Evolutionary conservation across 2,329 filamentous ascomycete genomes (phyloP).

Genomic region (Cyphellophora attinorum): DNA sequence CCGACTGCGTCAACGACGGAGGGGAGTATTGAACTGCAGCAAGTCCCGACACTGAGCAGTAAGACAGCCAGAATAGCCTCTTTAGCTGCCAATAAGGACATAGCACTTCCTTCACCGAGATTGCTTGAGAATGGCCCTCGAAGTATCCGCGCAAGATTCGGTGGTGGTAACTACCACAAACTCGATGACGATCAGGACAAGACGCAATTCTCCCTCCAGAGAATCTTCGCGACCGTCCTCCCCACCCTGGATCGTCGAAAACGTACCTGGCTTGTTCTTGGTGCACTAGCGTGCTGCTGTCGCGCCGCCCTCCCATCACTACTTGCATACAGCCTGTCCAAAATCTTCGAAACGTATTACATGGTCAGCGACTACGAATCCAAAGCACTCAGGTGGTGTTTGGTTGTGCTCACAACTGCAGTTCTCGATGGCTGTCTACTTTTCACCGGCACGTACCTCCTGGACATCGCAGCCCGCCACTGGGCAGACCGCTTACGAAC

Average conservation of each 20-base stretch:
- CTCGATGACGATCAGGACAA: background rate
- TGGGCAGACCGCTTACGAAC: constrained; percentile 68
- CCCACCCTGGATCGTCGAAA: constrained; percentile 47
- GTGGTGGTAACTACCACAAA: background rate
- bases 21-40: too few relatives aligned
- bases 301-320: constrained; percentile 60
- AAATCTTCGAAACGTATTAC: constrained; percentile 63
- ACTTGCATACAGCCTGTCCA: constrained; percentile 68
- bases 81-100: too few relatives aligned
- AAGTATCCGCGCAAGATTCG: background rate
- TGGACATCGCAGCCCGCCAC: constrained; percentile 61
- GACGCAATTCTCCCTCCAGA: background rate
- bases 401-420: constrained; percentile 60
- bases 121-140: background rate
- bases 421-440: constrained; percentile 55
- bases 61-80: too few relatives aligned
- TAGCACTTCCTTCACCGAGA: background rate
- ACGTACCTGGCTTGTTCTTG: constrained; percentile 48
- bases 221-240: constrained; percentile 62
- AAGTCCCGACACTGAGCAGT: too few relatives aligned
- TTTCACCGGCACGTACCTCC: constrained; percentile 58
- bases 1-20: too few relatives aligned
- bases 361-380: constrained; percentile 37
- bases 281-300: constrained; percentile 51
- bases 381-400: constrained; percentile 55